phyloP scores from a whole-genome alignment of 1,139 yeast species.

The Pneumocystis sp. region DNA sequence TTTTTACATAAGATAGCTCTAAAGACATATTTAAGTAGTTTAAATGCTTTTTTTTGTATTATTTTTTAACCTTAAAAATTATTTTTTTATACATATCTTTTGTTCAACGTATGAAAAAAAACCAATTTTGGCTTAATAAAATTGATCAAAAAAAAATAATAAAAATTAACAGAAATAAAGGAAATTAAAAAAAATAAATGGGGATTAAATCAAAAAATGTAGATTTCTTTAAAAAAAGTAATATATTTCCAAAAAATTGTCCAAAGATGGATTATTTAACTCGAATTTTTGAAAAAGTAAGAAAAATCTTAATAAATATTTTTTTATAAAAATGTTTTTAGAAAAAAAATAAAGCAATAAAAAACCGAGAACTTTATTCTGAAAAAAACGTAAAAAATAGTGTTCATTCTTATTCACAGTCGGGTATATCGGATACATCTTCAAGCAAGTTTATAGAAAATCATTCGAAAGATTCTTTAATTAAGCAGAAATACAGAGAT shows the following conservation, averaged over 20 bases:
- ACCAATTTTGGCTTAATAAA: neutral
- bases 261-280: neutral
- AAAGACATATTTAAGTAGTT: neutral
- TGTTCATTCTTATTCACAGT: slow-evolving; percentile 6
- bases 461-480: neutral
- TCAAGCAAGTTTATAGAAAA: neutral
- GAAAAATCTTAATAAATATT: neutral
- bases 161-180: too few species aligned
- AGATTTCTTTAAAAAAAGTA: too few species aligned
- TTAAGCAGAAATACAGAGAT: slow-evolving; percentile 2
- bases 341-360: neutral
- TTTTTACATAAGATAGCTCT: neutral
- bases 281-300: neutral
- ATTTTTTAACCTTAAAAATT: neutral
- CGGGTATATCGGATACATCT: slow-evolving; percentile 4
- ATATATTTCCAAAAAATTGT: too few species aligned
- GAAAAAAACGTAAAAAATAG: slow-evolving; percentile 3
- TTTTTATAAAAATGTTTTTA: neutral
- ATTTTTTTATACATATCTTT: too few species aligned
- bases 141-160: too few species aligned
- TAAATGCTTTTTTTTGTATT: neutral
- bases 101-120: too few species aligned
- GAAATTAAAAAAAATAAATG: too few species aligned
- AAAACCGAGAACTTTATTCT: neutral
- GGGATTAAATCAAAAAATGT: too few species aligned